Base-by-base conservation (phyloP, 345 rosid species). In the Eucalyptus brandiana region DNA sequence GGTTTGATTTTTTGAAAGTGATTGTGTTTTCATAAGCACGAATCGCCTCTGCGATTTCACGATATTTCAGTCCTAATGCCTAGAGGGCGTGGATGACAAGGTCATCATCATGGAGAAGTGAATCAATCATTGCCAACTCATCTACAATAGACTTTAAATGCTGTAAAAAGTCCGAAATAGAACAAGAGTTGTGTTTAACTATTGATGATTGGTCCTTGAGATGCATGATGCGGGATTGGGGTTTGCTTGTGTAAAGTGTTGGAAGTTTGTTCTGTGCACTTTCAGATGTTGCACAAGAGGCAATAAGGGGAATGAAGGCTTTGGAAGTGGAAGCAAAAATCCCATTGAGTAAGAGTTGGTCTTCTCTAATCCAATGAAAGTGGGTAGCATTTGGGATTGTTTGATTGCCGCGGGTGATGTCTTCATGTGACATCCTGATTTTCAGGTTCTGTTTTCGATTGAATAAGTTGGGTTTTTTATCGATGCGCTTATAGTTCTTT, bases 41-140 rank as follows among this genome's bases (percentile, higher is more conserved):
- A 58, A 58, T 58, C 2, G 7, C 14, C 30, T 12, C 1, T 58
- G 7, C n/a, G 8, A 58, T 12, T 58, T 26, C 65, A 12, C 65
- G 15, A 24, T 58, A 58, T 58, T 58, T 10, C 1, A n/a, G 15
- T 58, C 65, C 4, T 58, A 5, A 26, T 58, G 0, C 14, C 30
- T 0, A 6, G n/a, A 58, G n/a, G 0, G n/a, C n/a, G 4, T 58
- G n/a, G 15, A 26, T 26, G 65, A 26, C n/a, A 26, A 58, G n/a
- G 30, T 58, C 65, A 26, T 58, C n/a, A 10, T 58, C 65, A 58
- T 26, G 65, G 65, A 26, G n/a, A 58, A 0, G 65, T 24, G 65
- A 58, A 58, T 58, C n/a, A 12, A 26, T 58, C 30, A 53, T 53
- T 18, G 56, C 56, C 56, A 53, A 53, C 2, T 53, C 24, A 53